A percentile compares a stretch with the other conserved stretches of the same genome.
Conservation (phyloP, 1,284 basidiomycete species). For the Anthracocystis walkeri region DNA sequence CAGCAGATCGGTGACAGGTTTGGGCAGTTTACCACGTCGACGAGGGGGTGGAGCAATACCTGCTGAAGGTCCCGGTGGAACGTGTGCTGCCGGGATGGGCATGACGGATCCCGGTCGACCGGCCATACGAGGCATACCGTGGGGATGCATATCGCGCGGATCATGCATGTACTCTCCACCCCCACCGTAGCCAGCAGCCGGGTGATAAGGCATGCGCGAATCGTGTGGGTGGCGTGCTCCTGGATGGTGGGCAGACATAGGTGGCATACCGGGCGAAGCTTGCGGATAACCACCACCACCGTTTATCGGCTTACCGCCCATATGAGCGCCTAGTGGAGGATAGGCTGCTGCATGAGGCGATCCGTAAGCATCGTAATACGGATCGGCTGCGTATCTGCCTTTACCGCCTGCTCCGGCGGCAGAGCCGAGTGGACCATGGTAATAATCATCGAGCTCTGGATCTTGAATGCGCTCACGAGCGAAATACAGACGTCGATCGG, state of each 20-base stretch:
- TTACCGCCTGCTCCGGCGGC: slow-evolving; percentile 18
- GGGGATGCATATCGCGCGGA: slow-evolving; percentile 39
- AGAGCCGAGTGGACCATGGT: slow-evolving; percentile 29
- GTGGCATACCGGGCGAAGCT: slow-evolving; percentile 24
- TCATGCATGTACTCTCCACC: slow-evolving; percentile 32
- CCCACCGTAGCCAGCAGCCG: slow-evolving; percentile 21
- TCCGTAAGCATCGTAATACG: slow-evolving; percentile 37
- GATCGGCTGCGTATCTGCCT: slow-evolving; percentile 33
- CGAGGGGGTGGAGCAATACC: slow-evolving; percentile 52
- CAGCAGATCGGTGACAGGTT: slow-evolving; percentile 87
- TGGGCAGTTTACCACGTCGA: slow-evolving; percentile 84
- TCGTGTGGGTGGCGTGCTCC: slow-evolving; percentile 18
- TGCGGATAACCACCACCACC: slow-evolving; percentile 19
- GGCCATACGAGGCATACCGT: slow-evolving; percentile 27
- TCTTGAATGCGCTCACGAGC: slow-evolving; percentile 50
- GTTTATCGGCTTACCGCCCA: slow-evolving; percentile 16
- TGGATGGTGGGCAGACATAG: slow-evolving; percentile 16
- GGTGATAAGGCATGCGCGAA: slow-evolving; percentile 13
- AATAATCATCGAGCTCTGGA: slow-evolving; percentile 51
- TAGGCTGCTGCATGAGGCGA: slow-evolving; percentile 36
- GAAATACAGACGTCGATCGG: slow-evolving; percentile 50
- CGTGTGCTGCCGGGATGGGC: slow-evolving; percentile 32
- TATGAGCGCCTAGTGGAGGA: slow-evolving; percentile 12
- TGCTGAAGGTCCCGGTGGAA: slow-evolving; percentile 46
- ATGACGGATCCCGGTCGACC: slow-evolving; percentile 20